phyloP scores from a whole-genome alignment of 148 eudicot genomes.

The Drosera capensis region DNA sequence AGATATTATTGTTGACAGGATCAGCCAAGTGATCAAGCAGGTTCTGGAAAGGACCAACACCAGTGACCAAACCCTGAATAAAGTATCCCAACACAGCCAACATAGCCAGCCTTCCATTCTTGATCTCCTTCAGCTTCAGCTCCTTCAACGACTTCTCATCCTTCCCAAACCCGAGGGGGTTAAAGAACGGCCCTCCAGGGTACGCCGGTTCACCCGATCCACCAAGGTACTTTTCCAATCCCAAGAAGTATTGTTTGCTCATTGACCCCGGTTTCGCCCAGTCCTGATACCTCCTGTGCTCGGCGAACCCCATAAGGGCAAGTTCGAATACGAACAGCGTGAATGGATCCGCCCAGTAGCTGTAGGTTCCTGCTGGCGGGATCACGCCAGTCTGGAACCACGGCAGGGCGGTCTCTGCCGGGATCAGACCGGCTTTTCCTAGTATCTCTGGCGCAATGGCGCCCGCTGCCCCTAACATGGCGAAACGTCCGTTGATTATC shows the following conservation, averaged over 20 bases:
- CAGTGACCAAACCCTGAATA: slow-evolving; percentile 65
- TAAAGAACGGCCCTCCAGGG: slow-evolving; percentile 24
- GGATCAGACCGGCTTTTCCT: slow-evolving; percentile 76
- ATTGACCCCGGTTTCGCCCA: slow-evolving; percentile 89
- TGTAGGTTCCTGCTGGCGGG: slow-evolving; percentile 88
- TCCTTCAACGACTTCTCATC: slow-evolving; percentile 95
- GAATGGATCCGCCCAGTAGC: slow-evolving; percentile 82
- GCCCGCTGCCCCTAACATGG: slow-evolving; percentile 77
- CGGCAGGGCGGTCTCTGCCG: slow-evolving; percentile 76
- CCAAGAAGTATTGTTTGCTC: slow-evolving; percentile 88
- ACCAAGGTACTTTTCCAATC: slow-evolving; percentile 23
- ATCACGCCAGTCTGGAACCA: slow-evolving; percentile 96
- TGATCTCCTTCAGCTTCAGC: slow-evolving; percentile 73
- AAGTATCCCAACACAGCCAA: slow-evolving; percentile 83
- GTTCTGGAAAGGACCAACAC: slow-evolving; percentile 84
- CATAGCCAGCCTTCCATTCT: slow-evolving; percentile 96
- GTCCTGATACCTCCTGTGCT: slow-evolving; percentile 86
- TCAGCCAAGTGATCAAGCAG: slow-evolving; percentile 94
- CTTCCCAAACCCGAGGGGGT: slow-evolving; percentile 91
- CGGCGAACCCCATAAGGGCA: slow-evolving; percentile 95
- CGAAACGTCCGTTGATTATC: slow-evolving; percentile 76
- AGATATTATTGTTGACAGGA: slow-evolving; percentile 86
- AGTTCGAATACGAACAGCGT: slow-evolving; percentile 76
- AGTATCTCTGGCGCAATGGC: slow-evolving; percentile 78
- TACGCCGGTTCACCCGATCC: background rate